A percentile compares a stretch with the other conserved stretches of the same genome.
phyloP scores from a whole-genome alignment of 2,329 filamentous ascomycete species.

The Fusarium mundagurra region DNA sequence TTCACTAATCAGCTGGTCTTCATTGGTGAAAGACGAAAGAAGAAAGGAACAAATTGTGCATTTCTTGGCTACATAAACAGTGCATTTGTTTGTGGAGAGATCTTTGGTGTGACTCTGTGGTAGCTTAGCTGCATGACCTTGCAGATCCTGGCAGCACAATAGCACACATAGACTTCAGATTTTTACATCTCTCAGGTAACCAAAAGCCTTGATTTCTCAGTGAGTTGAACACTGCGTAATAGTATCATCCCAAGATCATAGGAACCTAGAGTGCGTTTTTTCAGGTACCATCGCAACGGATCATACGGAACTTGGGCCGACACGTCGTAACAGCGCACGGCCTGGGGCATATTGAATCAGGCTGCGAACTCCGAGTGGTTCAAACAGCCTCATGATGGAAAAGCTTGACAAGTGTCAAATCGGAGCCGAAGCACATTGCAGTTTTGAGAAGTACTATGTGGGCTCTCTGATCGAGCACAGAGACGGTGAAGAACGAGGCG shows the following conservation, averaged over 20 bases:
- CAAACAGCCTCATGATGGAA: not conserved
- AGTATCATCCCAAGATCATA: conserved; percentile 1
- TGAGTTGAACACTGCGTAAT: not conserved
- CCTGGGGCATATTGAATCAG: not conserved
- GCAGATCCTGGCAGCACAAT: not conserved
- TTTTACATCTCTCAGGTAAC: not conserved
- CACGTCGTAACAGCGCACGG: conserved; percentile 6
- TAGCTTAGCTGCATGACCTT: not conserved
- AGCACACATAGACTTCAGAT: not conserved
- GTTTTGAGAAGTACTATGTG: conserved; percentile 11
- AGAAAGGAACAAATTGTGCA: not conserved
- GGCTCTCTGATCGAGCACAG: not conserved
- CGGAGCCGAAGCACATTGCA: conserved; percentile 5
- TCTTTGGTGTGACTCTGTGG: not conserved
- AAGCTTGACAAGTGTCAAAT: not conserved
- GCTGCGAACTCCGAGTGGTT: not conserved
- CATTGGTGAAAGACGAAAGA: not conserved
- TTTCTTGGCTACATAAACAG: conserved; percentile 16
- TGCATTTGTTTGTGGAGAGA: not conserved
- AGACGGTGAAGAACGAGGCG: conserved; percentile 17
- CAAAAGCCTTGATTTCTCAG: not conserved
- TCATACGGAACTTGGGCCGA: conserved; percentile 15
- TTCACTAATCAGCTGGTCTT: not conserved
- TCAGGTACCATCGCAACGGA: conserved; percentile 16
- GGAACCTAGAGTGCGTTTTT: not conserved